These are phyloP conservation scores for Trichoderma afroharzianum DNA, from an alignment of 2,329 filamentous ascomycete species.

Conservation along the genomic window DNA sequence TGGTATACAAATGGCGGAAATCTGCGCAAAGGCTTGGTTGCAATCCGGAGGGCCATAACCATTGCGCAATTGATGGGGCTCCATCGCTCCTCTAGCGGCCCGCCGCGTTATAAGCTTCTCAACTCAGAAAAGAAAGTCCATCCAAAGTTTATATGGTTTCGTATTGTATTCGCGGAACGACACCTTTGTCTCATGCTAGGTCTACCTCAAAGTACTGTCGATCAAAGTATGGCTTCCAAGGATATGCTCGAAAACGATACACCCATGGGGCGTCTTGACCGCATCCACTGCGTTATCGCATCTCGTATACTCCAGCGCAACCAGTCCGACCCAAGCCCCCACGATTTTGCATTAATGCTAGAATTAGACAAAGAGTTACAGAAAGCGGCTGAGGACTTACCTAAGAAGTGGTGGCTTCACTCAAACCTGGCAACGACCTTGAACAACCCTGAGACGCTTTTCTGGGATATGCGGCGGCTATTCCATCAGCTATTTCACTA, in stretches of 20 bases:
- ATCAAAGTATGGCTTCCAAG: slow-evolving; percentile 8
- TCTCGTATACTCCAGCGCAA: slow-evolving; percentile 38
- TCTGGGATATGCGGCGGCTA: slow-evolving; percentile 32
- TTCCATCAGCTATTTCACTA: slow-evolving; percentile 37
- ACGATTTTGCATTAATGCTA: slow-evolving; percentile 27
- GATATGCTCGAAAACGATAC: background rate
- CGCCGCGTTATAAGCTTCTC: background rate
- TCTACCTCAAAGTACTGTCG: slow-evolving; percentile 31
- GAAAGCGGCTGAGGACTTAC: background rate
- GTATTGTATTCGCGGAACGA: slow-evolving; percentile 36
- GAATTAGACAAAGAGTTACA: slow-evolving; percentile 29
- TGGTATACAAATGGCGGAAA: background rate
- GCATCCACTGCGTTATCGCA: slow-evolving; percentile 24
- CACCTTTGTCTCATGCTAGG: slow-evolving; percentile 40
- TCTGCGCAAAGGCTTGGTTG: background rate
- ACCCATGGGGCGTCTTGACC: background rate
- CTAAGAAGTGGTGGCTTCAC: background rate
- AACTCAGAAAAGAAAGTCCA: background rate
- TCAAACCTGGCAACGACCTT: slow-evolving; percentile 27
- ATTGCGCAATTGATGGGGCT: background rate
- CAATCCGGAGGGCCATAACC: background rate
- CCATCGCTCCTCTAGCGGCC: background rate
- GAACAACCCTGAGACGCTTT: slow-evolving; percentile 22
- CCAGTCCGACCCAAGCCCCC: slow-evolving; percentile 21
- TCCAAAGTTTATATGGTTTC: slow-evolving; percentile 34